Conservation (phyloP, 2,329 filamentous ascomycete genomes). For the Zarea fungicola region DNA sequence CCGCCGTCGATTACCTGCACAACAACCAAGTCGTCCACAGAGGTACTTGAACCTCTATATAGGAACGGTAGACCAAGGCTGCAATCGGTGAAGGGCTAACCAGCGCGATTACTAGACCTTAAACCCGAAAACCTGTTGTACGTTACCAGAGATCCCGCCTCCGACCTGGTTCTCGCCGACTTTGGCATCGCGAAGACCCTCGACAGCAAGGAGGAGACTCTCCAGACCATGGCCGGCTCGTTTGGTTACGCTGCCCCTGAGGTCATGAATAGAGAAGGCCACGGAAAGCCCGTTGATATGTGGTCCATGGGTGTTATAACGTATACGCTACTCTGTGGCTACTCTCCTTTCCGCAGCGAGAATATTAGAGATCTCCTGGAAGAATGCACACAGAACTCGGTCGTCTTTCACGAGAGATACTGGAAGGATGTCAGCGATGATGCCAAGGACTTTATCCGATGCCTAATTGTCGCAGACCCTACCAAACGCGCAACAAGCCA, state of each 20-base stretch:
- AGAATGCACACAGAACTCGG: slow-evolving; percentile 76
- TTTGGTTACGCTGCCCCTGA: slow-evolving; percentile 97
- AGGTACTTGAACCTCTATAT: slow-evolving; percentile 50
- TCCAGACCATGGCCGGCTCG: slow-evolving; percentile 97
- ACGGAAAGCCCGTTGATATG: slow-evolving; percentile 98
- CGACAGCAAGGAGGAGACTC: slow-evolving; percentile 80
- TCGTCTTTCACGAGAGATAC: slow-evolving; percentile 95
- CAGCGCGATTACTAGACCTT: slow-evolving; percentile 57
- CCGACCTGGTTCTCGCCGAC: slow-evolving; percentile 87
- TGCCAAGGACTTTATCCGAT: slow-evolving; percentile 88
- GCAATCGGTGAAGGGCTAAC: slow-evolving; percentile 12
- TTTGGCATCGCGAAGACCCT: slow-evolving; percentile 99
- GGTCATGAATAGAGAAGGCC: slow-evolving; percentile 95
- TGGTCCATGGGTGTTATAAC: slow-evolving; percentile 99
- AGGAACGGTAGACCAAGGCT: no score
- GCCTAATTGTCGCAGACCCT: slow-evolving; percentile 73
- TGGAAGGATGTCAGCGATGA: slow-evolving; percentile 97
- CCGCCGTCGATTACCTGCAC: slow-evolving; percentile 91
- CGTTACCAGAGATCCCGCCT: slow-evolving; percentile 69
- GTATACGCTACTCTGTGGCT: slow-evolving; percentile 95
- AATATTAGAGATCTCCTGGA: slow-evolving; percentile 89
- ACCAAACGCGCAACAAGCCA: slow-evolving; percentile 71
- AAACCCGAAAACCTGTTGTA: slow-evolving; percentile 98
- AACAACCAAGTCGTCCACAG: slow-evolving; percentile 92
- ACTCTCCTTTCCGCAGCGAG: slow-evolving; percentile 96